phyloP scores from a whole-genome alignment of 768 basidiomycete species.

The Pisolithus sp. region DNA sequence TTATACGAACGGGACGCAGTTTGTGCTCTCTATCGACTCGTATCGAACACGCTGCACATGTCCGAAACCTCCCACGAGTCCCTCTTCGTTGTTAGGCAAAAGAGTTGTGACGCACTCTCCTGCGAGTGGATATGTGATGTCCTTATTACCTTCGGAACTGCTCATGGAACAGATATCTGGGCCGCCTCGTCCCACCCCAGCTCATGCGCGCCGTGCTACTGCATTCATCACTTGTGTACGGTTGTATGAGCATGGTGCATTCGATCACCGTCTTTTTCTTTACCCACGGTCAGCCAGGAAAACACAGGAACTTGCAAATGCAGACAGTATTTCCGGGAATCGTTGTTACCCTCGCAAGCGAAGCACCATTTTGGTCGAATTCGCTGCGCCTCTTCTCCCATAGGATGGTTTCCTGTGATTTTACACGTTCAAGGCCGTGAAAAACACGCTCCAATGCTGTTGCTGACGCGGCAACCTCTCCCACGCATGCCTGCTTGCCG shows the following conservation, averaged over 20 bases:
- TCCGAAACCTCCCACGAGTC: slow-evolving; percentile 4
- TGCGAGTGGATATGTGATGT: slow-evolving; percentile 42
- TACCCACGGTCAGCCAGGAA: slow-evolving; percentile 3
- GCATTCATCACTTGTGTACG: slow-evolving; percentile 50
- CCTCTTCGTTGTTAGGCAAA: slow-evolving; percentile 20
- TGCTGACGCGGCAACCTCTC: slow-evolving; percentile 64
- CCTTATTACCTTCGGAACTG: slow-evolving; percentile 38
- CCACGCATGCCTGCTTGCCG: slow-evolving; percentile 51
- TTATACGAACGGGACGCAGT: slow-evolving; percentile 57
- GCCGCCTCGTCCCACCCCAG: slow-evolving; percentile 36
- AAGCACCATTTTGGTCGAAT: slow-evolving; percentile 66
- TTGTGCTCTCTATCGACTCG: slow-evolving; percentile 49
- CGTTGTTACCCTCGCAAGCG: slow-evolving; percentile 50
- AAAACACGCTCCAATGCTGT: slow-evolving; percentile 50
- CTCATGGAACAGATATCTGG: slow-evolving; percentile 39
- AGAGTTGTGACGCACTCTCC: slow-evolving; percentile 12
- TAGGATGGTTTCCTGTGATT: slow-evolving; percentile 35
- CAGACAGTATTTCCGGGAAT: slow-evolving; percentile 35
- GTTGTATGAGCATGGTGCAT: slow-evolving; percentile 42
- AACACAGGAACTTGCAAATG: slow-evolving; percentile 7
- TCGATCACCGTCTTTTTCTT: slow-evolving; percentile 46
- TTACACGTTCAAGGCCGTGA: slow-evolving; percentile 24
- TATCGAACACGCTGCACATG: slow-evolving; percentile 17
- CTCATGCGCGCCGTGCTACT: slow-evolving; percentile 52
- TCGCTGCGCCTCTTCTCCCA: slow-evolving; percentile 20